Conservation (phyloP, 1,284 basidiomycete species). For the Phellopilus nigrolimitatus region DNA sequence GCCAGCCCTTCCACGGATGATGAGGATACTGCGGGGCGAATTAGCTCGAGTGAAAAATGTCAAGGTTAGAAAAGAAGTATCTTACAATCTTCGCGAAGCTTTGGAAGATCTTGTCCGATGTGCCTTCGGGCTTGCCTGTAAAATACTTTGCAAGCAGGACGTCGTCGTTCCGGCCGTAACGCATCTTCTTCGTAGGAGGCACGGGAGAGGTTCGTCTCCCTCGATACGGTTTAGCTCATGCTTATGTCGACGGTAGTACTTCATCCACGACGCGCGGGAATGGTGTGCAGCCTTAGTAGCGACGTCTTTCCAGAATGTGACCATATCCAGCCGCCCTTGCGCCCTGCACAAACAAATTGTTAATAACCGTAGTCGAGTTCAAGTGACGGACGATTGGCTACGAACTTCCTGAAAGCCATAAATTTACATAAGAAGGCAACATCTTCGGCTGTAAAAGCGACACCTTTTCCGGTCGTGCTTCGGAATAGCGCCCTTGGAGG, state of each 20-base stretch:
- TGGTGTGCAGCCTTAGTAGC: conserved; percentile 79
- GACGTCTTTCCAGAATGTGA: conserved; percentile 80
- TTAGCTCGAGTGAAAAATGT: conserved; percentile 11
- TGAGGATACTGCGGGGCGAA: conserved; percentile 58
- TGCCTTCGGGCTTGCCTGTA: conserved; percentile 63
- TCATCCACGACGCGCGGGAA: conserved; percentile 86
- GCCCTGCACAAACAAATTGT: conserved; percentile 33
- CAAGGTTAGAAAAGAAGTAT: neutral
- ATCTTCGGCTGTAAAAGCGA: conserved; percentile 79
- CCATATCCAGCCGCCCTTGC: conserved; percentile 71
- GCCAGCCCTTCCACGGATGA: conserved; percentile 88
- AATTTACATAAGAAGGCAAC: conserved; percentile 68
- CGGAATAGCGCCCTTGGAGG: conserved; percentile 71
- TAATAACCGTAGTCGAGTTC: conserved; percentile 4
- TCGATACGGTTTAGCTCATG: conserved; percentile 67
- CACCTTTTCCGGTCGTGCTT: conserved; percentile 81
- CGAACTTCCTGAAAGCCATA: conserved; percentile 66
- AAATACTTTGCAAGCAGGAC: conserved; percentile 71
- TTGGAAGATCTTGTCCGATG: conserved; percentile 76
- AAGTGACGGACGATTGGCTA: conserved; percentile 28
- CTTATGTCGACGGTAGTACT: conserved; percentile 79
- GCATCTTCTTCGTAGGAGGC: conserved; percentile 77
- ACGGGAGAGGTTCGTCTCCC: conserved; percentile 63
- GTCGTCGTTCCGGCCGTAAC: conserved; percentile 73
- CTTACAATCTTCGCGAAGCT: conserved; percentile 62